phyloP scores from a whole-genome alignment of 1,284 basidiomycete species.

The Athelia sp. region DNA sequence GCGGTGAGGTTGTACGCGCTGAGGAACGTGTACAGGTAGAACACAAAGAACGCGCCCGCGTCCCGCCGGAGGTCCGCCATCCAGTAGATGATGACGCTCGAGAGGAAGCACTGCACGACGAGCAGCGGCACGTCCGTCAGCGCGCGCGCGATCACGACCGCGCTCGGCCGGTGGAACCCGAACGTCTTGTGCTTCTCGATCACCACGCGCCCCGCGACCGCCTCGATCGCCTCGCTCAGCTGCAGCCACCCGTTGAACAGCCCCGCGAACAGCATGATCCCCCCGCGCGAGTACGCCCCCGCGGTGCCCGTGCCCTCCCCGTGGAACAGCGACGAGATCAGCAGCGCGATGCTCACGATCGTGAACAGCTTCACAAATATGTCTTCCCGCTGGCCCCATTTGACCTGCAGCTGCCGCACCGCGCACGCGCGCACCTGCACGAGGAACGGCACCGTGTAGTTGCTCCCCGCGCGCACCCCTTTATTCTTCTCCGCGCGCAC shows the following conservation, averaged over 20 bases:
- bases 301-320: not conserved
- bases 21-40: not conserved
- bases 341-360: not conserved
- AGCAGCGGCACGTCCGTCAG: not conserved
- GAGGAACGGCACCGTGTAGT: slow-evolving; percentile 1
- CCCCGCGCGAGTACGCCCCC: not conserved
- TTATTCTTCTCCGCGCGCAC: slow-evolving; percentile 1
- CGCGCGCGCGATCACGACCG: not conserved
- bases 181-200: slow-evolving; percentile 1
- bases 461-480: not conserved
- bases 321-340: not conserved
- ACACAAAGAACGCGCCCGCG: not conserved
- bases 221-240: not conserved
- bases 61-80: not conserved
- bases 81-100: not conserved
- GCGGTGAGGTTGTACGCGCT: slow-evolving; percentile 1
- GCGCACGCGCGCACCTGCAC: not conserved
- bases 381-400: not conserved
- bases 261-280: not conserved
- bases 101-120: not conserved
- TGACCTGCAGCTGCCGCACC: not conserved
- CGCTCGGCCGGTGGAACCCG: not conserved
- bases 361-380: not conserved
- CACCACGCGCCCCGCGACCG: not conserved
- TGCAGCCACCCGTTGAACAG: slow-evolving; percentile 1